Conservation (phyloP, 495 filamentous ascomycete genomes). For the Penicillium antarcticum region DNA sequence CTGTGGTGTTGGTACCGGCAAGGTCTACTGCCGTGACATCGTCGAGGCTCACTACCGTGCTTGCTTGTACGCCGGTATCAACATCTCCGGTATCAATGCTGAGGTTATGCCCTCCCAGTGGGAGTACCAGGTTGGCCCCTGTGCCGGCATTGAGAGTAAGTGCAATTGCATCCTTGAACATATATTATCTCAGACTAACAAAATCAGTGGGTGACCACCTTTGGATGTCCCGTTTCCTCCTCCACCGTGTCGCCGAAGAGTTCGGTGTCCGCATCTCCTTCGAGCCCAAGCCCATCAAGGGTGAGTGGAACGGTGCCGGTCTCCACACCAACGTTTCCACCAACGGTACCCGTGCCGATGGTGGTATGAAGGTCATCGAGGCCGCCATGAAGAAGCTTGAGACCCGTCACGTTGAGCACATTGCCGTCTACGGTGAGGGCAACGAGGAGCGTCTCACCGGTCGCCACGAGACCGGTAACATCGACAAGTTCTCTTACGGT, state of each 20-base stretch:
- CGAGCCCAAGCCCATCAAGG: constrained; percentile 96
- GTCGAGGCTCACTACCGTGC: constrained; percentile 98
- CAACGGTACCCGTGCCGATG: constrained; percentile 79
- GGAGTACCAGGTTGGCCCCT: constrained; percentile 99
- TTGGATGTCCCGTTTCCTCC: constrained; percentile 95
- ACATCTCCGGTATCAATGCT: constrained; percentile 97
- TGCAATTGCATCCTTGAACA: constrained; percentile 5
- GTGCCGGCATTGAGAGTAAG: constrained; percentile 79
- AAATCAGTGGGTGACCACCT: constrained; percentile 91
- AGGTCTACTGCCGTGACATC: constrained; percentile 97
- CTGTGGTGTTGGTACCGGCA: constrained; percentile 96
- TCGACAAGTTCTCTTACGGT: constrained; percentile 93
- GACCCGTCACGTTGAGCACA: constrained; percentile 89
- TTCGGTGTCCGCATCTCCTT: constrained; percentile 96
- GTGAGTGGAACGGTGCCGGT: constrained; percentile 99
- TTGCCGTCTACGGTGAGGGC: constrained; percentile 94
- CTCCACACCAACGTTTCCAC: constrained; percentile 96
- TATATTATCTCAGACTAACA: constrained; percentile 10
- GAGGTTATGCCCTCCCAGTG: constrained; percentile 99
- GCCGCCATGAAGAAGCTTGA: constrained; percentile 83
- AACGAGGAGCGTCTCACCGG: constrained; percentile 92
- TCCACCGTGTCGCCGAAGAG: constrained; percentile 94
- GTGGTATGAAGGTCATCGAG: constrained; percentile 93
- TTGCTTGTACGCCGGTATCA: constrained; percentile 85
- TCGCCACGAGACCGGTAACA: constrained; percentile 88